Conservation (phyloP, 306 rosid genomes). For the Begonia loranthoides region DNA sequence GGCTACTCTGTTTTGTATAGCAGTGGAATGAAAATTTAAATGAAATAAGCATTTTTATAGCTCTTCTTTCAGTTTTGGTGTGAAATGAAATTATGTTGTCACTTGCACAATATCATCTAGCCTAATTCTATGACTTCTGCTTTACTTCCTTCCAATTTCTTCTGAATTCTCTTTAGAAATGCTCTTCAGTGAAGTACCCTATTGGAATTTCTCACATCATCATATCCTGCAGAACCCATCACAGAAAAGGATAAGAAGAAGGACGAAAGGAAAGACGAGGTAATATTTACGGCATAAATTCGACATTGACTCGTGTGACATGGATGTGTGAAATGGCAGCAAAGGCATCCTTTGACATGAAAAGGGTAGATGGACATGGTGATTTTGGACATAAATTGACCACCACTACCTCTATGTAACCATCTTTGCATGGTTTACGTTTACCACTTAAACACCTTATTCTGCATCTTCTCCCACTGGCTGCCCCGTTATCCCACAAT, state of each 20-base stretch:
- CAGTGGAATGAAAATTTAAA: no score
- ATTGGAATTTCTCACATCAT: no score
- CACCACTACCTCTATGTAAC: conserved; percentile 38
- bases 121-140: no score
- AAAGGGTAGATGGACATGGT: conserved; percentile 35
- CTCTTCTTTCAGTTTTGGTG: no score
- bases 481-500: conserved; percentile 69
- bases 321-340: conserved; percentile 31
- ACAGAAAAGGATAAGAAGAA: neutral
- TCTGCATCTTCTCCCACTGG: conserved; percentile 64
- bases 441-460: conserved; percentile 53
- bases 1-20: no score
- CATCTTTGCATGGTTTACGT: conserved; percentile 47
- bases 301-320: conserved; percentile 35
- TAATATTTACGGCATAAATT: conserved; percentile 36
- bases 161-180: no score
- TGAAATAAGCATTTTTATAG: no score
- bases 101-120: no score
- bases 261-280: neutral
- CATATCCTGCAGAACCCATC: no score
- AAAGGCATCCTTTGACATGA: conserved; percentile 40
- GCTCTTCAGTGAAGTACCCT: no score
- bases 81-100: no score
- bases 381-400: conserved; percentile 37
- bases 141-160: no score